Base-by-base conservation (phyloP, 2,329 filamentous ascomycete genomes). In the Cladosporium halotolerans region DNA sequence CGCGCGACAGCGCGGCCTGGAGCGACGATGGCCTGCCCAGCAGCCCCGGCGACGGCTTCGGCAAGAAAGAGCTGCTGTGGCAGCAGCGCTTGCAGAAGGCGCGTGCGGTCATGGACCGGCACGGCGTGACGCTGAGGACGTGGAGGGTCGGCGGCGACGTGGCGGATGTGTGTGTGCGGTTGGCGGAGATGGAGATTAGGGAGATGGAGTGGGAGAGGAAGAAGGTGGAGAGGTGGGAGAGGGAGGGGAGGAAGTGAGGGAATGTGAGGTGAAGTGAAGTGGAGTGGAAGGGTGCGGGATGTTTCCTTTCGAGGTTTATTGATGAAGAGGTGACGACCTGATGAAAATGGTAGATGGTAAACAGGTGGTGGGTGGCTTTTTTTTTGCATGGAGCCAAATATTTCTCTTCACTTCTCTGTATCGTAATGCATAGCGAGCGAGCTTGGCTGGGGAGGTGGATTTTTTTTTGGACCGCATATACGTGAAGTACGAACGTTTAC, bases 111-210 rank as follows among this genome's bases (percentile, higher is more conserved):
- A 74, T 92, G 9, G 79, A 81, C n/a, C 72, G 75, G 4, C 73
- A 83, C 38, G 85, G 85, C 3, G 85, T 93, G 1, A 72, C 78
- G 58, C 66, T 93, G 34, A 81, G 86, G 58, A 88, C 80, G 16
- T 93, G 88, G 88, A 77, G 85, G 40, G 79, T 78, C 9, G 88
- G 88, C 0, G 74, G 77, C 28, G 88, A 93, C 71, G 85, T 88
- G 7, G 75, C 81, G 53, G 74, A 75, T 1, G 84, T 88, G 67
- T 83, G 85, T 2, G 75, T 83, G 50, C 79, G 76, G 11, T 77
- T 90, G 54, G 80, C 89, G 3, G 77, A 78, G 66, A 73, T 77
- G 56, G 78, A 77, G 31, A 62, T 82, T 63, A 69, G 79, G 67
- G 69, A 63, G 52, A 63, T 63, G 34, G 59, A 64, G 52, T 57